Conservation (phyloP, 192 early-diverging fungal genomes). For the Glomus cerebriforme region DNA sequence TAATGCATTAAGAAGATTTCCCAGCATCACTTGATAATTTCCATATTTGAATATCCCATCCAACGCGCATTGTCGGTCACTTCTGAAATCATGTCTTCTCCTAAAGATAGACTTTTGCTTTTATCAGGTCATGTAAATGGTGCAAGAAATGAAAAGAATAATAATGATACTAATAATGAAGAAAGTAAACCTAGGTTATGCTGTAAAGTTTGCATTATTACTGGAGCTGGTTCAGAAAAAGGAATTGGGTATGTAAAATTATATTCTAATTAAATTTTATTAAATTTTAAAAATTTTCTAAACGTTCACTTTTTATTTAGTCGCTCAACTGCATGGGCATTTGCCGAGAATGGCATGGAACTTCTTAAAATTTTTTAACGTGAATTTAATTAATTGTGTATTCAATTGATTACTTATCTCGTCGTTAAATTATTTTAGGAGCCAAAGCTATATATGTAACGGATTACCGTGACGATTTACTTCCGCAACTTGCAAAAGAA, state of each 20-base stretch:
- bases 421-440: not conserved
- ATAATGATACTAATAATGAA: not conserved
- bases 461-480: constrained; percentile 40
- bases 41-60: too few species aligned
- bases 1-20: too few species aligned
- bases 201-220: constrained; percentile 55
- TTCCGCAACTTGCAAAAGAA: constrained; percentile 42
- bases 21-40: too few species aligned
- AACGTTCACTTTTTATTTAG: constrained; percentile 27
- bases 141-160: not conserved
- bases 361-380: not conserved
- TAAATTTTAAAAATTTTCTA: not conserved
- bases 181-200: constrained; percentile 25
- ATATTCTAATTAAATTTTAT: not conserved
- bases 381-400: not conserved
- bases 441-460: constrained; percentile 48
- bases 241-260: constrained; percentile 50
- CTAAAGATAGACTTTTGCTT: not conserved
- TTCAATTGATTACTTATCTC: not conserved
- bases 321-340: constrained; percentile 41
- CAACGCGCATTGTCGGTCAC: too few species aligned
- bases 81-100: not conserved
- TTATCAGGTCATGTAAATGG: not conserved
- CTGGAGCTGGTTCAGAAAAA: constrained; percentile 48
- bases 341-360: constrained; percentile 29